A percentile compares a stretch with the other conserved stretches of the same genome.
These are phyloP conservation scores for Lipomyces mesembrius DNA, from an alignment of 805 yeast species.

Conservation along the genomic window DNA sequence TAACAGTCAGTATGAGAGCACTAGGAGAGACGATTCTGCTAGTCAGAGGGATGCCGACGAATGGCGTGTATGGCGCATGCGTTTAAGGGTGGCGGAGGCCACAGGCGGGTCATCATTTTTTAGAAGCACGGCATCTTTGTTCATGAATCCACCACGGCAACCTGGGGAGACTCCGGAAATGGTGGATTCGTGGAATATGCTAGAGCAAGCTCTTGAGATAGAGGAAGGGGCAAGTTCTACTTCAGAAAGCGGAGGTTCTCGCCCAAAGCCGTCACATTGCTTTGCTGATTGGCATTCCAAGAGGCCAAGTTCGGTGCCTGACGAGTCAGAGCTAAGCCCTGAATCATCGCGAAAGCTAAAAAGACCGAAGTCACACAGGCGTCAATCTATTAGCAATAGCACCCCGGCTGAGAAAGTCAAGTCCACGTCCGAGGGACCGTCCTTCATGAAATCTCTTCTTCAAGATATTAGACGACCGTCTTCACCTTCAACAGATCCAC, in stretches of 20 bases:
- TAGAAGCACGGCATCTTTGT: constrained; percentile 30
- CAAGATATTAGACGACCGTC: constrained; percentile 33
- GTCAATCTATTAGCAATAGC: constrained; percentile 2
- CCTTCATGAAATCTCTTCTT: constrained; percentile 30
- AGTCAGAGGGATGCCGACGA: constrained; percentile 22
- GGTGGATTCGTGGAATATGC: constrained; percentile 43
- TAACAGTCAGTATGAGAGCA: constrained; percentile 11
- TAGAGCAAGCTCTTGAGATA: constrained; percentile 41
- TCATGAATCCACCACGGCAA: constrained; percentile 13
- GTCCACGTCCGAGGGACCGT: constrained; percentile 12
- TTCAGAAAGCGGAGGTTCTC: constrained; percentile 6
- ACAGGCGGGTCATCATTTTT: constrained; percentile 27
- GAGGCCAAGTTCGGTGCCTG: constrained; percentile 15
- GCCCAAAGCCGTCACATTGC: constrained; percentile 22
- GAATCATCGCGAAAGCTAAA: constrained; percentile 26
- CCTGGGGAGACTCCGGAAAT: constrained; percentile 39
- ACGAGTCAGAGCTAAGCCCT: not conserved
- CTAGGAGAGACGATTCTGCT: constrained; percentile 5
- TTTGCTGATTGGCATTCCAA: constrained; percentile 24
- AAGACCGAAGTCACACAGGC: constrained; percentile 31
- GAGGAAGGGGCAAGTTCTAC: constrained; percentile 30
- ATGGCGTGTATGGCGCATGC: constrained; percentile 25
- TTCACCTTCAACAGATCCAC: constrained; percentile 22
- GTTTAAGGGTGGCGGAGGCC: constrained; percentile 28
- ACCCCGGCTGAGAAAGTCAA: not conserved